Evolutionary conservation across 2,329 filamentous ascomycete genomes (phyloP), one percentile per base, ranked within the genome.

Genomic region (Hypomyces rosellus): DNA sequence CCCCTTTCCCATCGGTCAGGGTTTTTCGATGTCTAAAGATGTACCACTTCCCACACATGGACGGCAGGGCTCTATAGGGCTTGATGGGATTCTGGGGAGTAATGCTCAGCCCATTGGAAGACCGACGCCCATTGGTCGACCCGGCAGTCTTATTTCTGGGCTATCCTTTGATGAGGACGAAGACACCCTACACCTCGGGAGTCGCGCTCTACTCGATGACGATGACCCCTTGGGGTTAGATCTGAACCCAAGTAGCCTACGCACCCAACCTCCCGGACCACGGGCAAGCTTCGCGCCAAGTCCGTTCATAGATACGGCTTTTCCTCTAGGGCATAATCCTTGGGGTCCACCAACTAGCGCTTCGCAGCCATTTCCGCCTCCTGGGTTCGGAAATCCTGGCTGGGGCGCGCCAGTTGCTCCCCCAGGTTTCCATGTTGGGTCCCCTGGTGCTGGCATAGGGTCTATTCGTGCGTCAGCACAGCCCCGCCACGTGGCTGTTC

Each of bases 71-170:
- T 95, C 89, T 5, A 76, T 75, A 12, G 84, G 85, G 12, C 82
- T 85, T 54, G 86, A 91, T 8, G 73, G 74, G n/a, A 58, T 67
- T 4, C 63, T 71, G 7, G 68, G 71, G 22, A 67, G 74, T 11
- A 74, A 81, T 48, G 76, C 84, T 34, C 85, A 89, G 55, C 88
- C 88, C 1, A 92, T 95, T 54, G 80, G 85, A 42, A 81, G 90
- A 48, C 92, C 91, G 22, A 82, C 88, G 20, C 92, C 92, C 1
- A 96, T 97, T 55, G 89, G 92, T 55, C 81, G 90, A 34, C 92
- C 93, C 1, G 84, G 85, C 14, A 96, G 90, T 65, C 81, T 81
- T 20, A 77, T 76, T 14, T 75, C 79, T 43, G 78, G 77, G 13
- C 75, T 75, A 41, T 71, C 72, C 45, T 61, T 60, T 44, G 74